phyloP scores from a whole-genome alignment of 345 rosid genomes.

The Odontarrhena argentea region DNA sequence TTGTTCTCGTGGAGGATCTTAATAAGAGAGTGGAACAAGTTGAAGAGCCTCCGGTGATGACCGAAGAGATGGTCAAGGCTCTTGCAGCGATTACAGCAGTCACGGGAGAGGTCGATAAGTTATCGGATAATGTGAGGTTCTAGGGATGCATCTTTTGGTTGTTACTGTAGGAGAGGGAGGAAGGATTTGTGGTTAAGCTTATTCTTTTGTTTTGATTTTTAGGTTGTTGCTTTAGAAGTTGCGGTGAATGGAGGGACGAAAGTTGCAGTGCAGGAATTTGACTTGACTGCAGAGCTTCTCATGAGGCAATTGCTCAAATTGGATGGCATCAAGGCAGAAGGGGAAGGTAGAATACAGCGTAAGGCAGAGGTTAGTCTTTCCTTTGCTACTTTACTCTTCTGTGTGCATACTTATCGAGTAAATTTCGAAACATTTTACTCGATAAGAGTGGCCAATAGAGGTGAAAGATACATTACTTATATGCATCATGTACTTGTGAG shows the following conservation, averaged over 20 bases:
- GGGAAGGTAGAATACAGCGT: slow-evolving; percentile 75
- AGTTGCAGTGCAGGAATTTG: slow-evolving; percentile 65
- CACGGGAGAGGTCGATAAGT: slow-evolving; percentile 65
- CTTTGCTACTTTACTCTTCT: not conserved
- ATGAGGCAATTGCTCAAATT: slow-evolving; percentile 84
- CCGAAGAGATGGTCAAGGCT: slow-evolving; percentile 51
- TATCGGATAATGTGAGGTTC: slow-evolving; percentile 68
- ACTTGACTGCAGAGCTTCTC: slow-evolving; percentile 67
- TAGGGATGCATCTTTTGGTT: not conserved
- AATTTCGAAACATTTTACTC: not conserved
- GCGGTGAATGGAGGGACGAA: slow-evolving; percentile 64
- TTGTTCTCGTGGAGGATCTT: slow-evolving; percentile 57
- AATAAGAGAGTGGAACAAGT: slow-evolving; percentile 44
- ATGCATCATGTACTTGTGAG: not conserved
- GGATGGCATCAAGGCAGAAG: slow-evolving; percentile 82
- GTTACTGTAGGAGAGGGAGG: not conserved
- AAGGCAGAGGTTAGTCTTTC: slow-evolving; percentile 77
- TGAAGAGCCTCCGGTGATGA: slow-evolving; percentile 43
- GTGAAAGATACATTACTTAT: slow-evolving; percentile 3
- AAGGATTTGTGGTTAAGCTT: slow-evolving; percentile 15
- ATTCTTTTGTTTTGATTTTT: not conserved
- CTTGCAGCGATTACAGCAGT: slow-evolving; percentile 56
- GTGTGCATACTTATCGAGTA: not conserved
- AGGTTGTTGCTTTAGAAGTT: slow-evolving; percentile 77
- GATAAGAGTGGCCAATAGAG: not conserved